These are phyloP conservation scores for Alternaria triticimaculans DNA, from an alignment of 2,329 filamentous ascomycete genomes.

Conservation along the genomic window DNA sequence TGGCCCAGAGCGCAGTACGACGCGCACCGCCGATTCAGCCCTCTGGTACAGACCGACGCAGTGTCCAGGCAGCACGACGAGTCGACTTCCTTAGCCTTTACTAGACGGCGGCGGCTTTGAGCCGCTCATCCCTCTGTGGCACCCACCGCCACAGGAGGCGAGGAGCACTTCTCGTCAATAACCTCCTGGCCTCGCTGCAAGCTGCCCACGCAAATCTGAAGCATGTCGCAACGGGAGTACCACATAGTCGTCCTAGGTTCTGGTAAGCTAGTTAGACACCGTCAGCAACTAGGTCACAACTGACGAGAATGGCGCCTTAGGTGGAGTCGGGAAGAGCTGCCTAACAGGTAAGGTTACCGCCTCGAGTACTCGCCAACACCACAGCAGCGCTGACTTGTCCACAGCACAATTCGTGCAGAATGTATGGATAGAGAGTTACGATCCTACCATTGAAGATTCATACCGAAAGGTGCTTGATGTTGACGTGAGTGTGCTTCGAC, in stretches of 20 bases:
- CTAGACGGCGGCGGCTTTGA: conserved; percentile 36
- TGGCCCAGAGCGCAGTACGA: conserved; percentile 30
- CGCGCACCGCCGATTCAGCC: conserved; percentile 31
- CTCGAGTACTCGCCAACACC: neutral
- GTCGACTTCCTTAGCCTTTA: conserved; percentile 27
- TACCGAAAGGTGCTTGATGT: conserved; percentile 71
- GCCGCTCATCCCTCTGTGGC: conserved; percentile 41
- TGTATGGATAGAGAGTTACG: conserved; percentile 84
- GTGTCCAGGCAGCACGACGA: conserved; percentile 26
- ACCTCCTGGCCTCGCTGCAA: conserved; percentile 16
- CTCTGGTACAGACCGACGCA: conserved; percentile 25
- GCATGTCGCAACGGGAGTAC: conserved; percentile 52
- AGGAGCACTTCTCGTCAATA: conserved; percentile 22
- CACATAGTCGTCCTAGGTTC: conserved; percentile 53
- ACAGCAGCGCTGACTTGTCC: conserved; percentile 19
- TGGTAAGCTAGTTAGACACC: conserved; percentile 38
- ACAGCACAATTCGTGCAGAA: conserved; percentile 88
- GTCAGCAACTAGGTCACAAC: conserved; percentile 23
- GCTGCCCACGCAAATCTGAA: conserved; percentile 18
- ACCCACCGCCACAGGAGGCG: conserved; percentile 33
- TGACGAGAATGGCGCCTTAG: conserved; percentile 55
- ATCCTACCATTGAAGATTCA: conserved; percentile 68
- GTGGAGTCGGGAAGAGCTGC: conserved; percentile 92
- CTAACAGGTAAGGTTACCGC: conserved; percentile 71
- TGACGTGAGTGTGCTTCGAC: conserved; percentile 68